phyloP scores from a whole-genome alignment of 2,329 filamentous ascomycete genomes.

The Tolypocladium endophyticum region DNA sequence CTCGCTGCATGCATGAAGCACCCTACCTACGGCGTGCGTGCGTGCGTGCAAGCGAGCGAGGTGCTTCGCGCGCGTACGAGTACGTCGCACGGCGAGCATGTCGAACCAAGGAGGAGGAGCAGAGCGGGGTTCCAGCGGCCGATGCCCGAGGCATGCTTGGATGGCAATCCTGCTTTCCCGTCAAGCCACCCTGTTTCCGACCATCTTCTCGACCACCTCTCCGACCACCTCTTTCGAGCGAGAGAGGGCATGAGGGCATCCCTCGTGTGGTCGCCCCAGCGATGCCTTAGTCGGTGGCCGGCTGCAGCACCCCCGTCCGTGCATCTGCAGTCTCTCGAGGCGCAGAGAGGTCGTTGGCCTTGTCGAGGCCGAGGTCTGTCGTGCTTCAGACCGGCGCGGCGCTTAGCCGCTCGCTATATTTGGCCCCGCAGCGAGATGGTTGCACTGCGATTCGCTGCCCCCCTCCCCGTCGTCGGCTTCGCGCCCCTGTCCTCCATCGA shows the following conservation, averaged over 20 bases:
- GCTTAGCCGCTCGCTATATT: constrained; percentile 20
- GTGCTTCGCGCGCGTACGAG: background rate
- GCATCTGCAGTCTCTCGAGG: background rate
- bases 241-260: no score
- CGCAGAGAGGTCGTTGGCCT: background rate
- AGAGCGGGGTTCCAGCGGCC: background rate
- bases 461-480: background rate
- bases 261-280: background rate
- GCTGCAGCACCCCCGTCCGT: background rate
- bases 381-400: constrained; percentile 11
- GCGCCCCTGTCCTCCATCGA: background rate
- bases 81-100: background rate
- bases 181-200: background rate
- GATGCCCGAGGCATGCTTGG: no score
- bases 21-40: no score
- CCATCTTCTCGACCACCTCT: background rate
- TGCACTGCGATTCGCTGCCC: background rate
- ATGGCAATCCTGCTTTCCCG: background rate
- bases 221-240: no score
- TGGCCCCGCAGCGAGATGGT: constrained; percentile 5
- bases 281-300: background rate
- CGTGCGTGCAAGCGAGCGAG: no score
- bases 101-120: background rate
- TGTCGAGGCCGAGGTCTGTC: background rate
- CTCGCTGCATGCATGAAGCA: background rate